Evolutionary conservation across 805 yeast species (phyloP).

Genomic region (Hanseniaspora mollemarum): DNA sequence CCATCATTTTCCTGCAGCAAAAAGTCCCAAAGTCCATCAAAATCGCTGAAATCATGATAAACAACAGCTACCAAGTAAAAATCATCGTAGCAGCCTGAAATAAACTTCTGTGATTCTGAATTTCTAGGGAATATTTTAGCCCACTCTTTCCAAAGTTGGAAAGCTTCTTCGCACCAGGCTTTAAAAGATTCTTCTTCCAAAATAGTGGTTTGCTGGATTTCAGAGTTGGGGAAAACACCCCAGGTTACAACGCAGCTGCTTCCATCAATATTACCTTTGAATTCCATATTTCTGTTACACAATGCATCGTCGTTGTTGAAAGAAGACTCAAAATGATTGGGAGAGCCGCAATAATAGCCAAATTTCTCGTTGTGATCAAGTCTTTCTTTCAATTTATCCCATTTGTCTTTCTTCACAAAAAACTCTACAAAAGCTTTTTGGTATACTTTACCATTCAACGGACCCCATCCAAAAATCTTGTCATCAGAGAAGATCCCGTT

Average conservation of each 20-base stretch:
- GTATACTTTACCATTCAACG: conserved; percentile 72
- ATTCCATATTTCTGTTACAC: neutral
- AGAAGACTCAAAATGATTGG: conserved; percentile 19
- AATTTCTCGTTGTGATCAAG: conserved; percentile 32
- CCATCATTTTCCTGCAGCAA: conserved; percentile 27
- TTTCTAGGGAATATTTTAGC: conserved; percentile 54
- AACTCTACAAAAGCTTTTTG: conserved; percentile 92
- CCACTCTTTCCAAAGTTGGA: conserved; percentile 87
- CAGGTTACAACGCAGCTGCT: conserved; percentile 87
- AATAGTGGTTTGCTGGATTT: conserved; percentile 81
- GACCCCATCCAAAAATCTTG: conserved; percentile 95
- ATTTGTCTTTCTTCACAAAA: conserved; percentile 60
- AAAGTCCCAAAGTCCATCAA: conserved; percentile 65
- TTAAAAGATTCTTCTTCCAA: conserved; percentile 84
- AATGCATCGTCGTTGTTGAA: conserved; percentile 25
- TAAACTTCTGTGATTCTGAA: conserved; percentile 45
- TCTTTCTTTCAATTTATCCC: conserved; percentile 51
- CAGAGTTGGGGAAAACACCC: conserved; percentile 93
- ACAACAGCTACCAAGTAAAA: conserved; percentile 75
- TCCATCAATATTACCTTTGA: conserved; percentile 42
- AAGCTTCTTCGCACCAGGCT: conserved; percentile 96
- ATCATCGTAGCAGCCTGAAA: conserved; percentile 48
- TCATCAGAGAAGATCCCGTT: conserved; percentile 71
- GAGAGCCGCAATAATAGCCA: conserved; percentile 13
- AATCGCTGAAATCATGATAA: conserved; percentile 70